Evolutionary conservation across 2,329 filamentous ascomycete genomes (phyloP), one percentile per base, ranked within the genome.

Genomic region (Alternaria sp.): DNA sequence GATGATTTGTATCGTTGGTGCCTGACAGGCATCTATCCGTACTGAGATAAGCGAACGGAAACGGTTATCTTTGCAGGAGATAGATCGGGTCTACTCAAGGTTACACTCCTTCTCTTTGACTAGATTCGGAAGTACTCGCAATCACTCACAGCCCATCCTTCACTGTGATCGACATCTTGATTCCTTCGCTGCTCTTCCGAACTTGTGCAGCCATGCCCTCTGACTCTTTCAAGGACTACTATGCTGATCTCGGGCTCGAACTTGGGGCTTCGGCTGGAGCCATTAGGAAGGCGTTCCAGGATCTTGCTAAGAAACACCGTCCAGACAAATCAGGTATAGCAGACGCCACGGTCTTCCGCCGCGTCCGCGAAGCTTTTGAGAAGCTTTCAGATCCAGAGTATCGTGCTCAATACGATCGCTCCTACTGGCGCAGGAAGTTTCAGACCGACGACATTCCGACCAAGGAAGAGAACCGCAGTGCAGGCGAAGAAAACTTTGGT

Each of bases 241-340:
- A 98, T 79, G 86, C 88, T 67, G 86, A 90, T 6, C 88, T 98
- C 20, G 93, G 93, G 12, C 91, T 98, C 27, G 83, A 83, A 70
- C 94, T 92, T 78, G 85, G 81, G 63, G 92, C 94, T n/a, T 89
- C 91, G 1, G 82, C 91, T 2, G 82, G 87, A 56, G 92, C 97
- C 32, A 97, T 98, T 78, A 97, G 97, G 78, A 96, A 96, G 79
- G 93, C 94, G 3, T 98, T 97, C 82, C 97, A 97, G 78, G 91
- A 92, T 49, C 84, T 97, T 59, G 94, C 94, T 18, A 97, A 97
- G 81, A 97, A 97, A 74, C 97, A 88, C 75, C 94, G 98, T 74
- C 94, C 94, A 9, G 94, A 98, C 79, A 97, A 94, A 51, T 97
- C 97, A 83, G 97, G 97, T 79, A 20, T 11, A 7, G 25, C 20